Evolutionary conservation across 1,284 basidiomycete species (phyloP).

Genomic region (Sanghuangporus baumii): DNA sequence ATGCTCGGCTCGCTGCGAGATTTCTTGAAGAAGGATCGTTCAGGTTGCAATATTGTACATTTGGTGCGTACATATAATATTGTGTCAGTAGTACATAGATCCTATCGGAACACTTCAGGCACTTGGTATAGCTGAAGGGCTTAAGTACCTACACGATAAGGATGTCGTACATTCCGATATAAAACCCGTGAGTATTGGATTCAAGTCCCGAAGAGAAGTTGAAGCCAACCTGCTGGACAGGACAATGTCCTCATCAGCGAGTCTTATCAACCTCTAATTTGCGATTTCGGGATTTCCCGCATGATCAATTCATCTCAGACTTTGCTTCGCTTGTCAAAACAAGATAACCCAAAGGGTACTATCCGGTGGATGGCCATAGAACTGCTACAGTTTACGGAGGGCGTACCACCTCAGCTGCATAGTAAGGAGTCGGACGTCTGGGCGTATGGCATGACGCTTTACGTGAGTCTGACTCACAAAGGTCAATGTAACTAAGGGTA

Average conservation of each 20-base stretch:
- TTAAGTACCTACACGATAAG: neutral
- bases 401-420: neutral
- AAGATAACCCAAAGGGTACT: neutral
- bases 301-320: neutral
- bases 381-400: neutral
- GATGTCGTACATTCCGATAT: slow-evolving; percentile 12
- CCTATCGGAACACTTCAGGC: neutral
- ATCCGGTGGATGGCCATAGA: slow-evolving; percentile 9
- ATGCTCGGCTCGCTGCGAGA: neutral
- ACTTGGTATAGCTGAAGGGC: neutral
- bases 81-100: neutral
- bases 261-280: neutral
- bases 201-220: neutral
- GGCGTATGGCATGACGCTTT: slow-evolving; percentile 11
- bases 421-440: slow-evolving; percentile 9
- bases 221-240: neutral
- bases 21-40: neutral
- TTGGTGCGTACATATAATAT: neutral
- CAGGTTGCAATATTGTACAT: neutral
- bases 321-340: neutral
- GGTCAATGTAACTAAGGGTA: neutral
- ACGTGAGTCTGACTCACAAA: neutral
- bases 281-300: slow-evolving; percentile 10
- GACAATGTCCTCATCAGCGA: slow-evolving; percentile 7
- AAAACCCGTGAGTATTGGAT: slow-evolving; percentile 8